Evolutionary conservation across 345 rosid genomes (phyloP), one percentile per base, ranked within the genome.

Genomic region (Theobroma cacao): DNA sequence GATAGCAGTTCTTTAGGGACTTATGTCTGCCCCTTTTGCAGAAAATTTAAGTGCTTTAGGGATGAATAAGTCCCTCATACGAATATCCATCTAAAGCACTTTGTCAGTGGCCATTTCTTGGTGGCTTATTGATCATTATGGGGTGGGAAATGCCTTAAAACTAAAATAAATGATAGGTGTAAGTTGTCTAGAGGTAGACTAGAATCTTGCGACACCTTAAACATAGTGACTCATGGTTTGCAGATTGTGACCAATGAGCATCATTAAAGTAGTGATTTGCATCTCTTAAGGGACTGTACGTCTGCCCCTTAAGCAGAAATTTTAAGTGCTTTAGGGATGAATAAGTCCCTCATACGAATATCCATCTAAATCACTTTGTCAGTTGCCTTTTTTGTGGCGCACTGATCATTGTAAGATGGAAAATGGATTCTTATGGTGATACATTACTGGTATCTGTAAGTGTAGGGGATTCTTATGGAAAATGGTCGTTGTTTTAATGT

Each of bases 241-340:
- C 41, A 1, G 26, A 50, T 20, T 43, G 33, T 67, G 36, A 45
- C 15, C 30, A 30, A 40, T 53, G 5, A 15, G 18, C 17, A 43
- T 45, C 55, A 68, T 11, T 15, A 17, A 26, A 3, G 22, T 14
- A 22, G 20, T 45, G 53, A 22, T 45, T 45, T 45, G 22, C 34
- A 22, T 40, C n/a, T 65, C 40, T 43, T 41, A 8, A 14, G 66
- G 52, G 52, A 74, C 64, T 13, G 36, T 6, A 8, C 7, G n/a
- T 55, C 18, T 55, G 30, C 36, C 36, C 22, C 26, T 59, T 41
- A 0, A 12, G 79, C 47, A 14, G 22, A 43, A 55, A 28, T n/a
- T 53, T 78, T 15, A 45, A 78, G 53, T 67, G 77, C 36, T 66
- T 5, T 11, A 68, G 79, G 75, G 78, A 52, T 78, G 77, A 78